Evolutionary conservation across 495 filamentous ascomycete species (phyloP).

Genomic region (Geoglossum glabrum): DNA sequence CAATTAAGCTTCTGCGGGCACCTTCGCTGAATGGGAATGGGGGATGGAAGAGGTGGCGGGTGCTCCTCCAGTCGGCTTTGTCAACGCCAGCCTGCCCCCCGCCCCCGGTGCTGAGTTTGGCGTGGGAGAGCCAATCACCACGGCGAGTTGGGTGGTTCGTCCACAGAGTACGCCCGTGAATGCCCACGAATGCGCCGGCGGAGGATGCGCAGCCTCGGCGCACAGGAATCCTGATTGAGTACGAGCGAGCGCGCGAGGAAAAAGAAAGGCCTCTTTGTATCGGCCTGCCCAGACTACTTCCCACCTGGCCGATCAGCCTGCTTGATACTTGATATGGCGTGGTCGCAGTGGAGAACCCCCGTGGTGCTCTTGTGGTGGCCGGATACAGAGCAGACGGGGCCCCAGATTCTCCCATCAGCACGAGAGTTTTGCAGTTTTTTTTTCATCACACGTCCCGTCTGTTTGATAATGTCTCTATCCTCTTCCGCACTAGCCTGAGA

Average conservation of each 20-base stretch:
- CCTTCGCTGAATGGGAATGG: neutral
- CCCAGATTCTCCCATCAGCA: neutral
- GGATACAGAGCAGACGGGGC: no score
- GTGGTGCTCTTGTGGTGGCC: no score
- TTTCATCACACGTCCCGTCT: neutral
- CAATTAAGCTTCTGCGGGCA: slow-evolving; percentile 1
- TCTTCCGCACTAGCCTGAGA: neutral
- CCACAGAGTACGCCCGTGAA: neutral
- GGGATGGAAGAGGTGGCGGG: neutral
- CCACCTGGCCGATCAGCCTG: no score
- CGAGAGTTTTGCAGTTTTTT: neutral
- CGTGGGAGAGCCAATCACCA: neutral
- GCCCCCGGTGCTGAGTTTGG: neutral
- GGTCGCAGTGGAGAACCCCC: no score
- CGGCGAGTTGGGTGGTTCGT: neutral
- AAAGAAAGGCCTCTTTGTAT: no score
- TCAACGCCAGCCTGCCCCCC: neutral
- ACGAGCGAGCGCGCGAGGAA: no score
- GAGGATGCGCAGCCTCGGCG: neutral
- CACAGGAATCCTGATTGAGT: neutral
- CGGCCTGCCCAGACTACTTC: no score
- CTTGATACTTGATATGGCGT: no score
- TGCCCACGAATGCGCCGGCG: neutral
- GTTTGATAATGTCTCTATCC: neutral
- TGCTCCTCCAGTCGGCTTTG: neutral